These are phyloP conservation scores for Neurospora terricola DNA, from an alignment of 495 filamentous ascomycete species.

Conservation along the genomic window DNA sequence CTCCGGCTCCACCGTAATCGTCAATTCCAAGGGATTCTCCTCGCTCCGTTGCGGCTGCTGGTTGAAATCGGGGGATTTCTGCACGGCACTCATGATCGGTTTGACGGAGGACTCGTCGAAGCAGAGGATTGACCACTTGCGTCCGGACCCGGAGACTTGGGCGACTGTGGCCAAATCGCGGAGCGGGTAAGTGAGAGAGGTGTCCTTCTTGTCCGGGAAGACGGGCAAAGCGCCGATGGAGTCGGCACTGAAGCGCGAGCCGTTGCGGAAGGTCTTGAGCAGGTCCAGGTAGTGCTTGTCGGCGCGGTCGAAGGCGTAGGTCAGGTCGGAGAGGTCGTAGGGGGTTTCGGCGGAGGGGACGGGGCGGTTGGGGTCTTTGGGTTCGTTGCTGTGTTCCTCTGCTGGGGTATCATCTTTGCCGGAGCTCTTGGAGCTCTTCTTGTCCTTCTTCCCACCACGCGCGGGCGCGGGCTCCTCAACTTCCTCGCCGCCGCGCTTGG, in stretches of 20 bases:
- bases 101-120: constrained; percentile 51
- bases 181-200: constrained; percentile 40
- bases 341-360: constrained; percentile 41
- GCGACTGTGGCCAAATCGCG: constrained; percentile 69
- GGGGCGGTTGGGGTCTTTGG: constrained; percentile 11
- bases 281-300: constrained; percentile 49
- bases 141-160: constrained; percentile 58
- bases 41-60: constrained; percentile 63
- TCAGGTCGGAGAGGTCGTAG: constrained; percentile 56
- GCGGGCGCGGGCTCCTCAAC: background rate
- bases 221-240: constrained; percentile 56
- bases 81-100: constrained; percentile 60
- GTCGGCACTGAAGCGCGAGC: constrained; percentile 61
- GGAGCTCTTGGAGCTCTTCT: too few relatives aligned
- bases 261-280: constrained; percentile 47
- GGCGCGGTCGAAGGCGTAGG: constrained; percentile 45
- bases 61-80: constrained; percentile 50
- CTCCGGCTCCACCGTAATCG: constrained; percentile 56
- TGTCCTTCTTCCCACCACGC: too few relatives aligned
- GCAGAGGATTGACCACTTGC: constrained; percentile 55
- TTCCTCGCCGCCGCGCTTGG: background rate
- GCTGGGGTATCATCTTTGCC: too few relatives aligned
- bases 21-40: constrained; percentile 59
- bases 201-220: constrained; percentile 39
- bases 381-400: background rate